Conservation (phyloP, 305 asterid species). For the Nicotiana rustica region DNA sequence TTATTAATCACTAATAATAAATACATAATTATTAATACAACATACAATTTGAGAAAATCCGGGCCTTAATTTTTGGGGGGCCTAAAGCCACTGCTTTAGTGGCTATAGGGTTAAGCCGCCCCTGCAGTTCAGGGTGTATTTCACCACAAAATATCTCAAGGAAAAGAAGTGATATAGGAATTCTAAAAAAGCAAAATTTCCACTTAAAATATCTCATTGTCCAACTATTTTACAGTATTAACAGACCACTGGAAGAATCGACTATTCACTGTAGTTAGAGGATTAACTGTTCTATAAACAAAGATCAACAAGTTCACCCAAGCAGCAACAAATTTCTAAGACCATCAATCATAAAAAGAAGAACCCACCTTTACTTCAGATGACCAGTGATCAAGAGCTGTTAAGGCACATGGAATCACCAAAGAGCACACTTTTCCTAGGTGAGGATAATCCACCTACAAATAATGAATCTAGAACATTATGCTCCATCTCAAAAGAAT, state of each 20-base stretch:
- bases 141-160: neutral
- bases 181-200: neutral
- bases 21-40: no score
- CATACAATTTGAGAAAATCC: no score
- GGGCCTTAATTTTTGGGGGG: no score
- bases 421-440: constrained; percentile 76
- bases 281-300: neutral
- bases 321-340: constrained; percentile 21
- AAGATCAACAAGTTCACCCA: neutral
- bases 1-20: no score
- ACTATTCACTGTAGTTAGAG: neutral
- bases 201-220: constrained; percentile 16
- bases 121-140: neutral
- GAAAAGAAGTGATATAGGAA: constrained; percentile 5
- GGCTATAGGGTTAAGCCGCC: no score
- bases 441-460: constrained; percentile 72
- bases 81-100: no score
- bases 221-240: neutral
- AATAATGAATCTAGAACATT: constrained; percentile 24
- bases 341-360: constrained; percentile 27
- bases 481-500: neutral
- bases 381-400: constrained; percentile 98
- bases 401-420: constrained; percentile 88
- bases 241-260: constrained; percentile 8
- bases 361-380: constrained; percentile 84